These are phyloP conservation scores for Misopates orontium DNA, from an alignment of 257 asterid genomes.

Conservation along the genomic window DNA sequence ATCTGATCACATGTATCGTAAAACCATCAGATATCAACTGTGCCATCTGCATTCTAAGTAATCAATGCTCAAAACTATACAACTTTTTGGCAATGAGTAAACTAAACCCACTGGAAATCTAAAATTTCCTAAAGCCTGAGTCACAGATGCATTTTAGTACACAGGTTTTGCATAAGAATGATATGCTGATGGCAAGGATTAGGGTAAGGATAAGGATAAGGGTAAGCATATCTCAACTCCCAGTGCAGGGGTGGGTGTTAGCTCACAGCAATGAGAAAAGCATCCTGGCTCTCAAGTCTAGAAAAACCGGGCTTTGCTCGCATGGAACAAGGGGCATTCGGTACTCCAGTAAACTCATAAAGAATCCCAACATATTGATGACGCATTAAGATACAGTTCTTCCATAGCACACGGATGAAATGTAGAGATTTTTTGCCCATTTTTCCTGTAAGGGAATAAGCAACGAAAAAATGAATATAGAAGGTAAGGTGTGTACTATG, in stretches of 20 bases:
- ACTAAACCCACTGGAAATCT: constrained; percentile 18
- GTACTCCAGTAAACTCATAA: constrained; percentile 7
- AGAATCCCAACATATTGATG: constrained; percentile 21
- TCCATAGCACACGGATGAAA: constrained; percentile 46
- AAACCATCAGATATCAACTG: constrained; percentile 27
- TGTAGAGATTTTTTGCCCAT: constrained; percentile 44
- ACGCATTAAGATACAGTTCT: constrained; percentile 39
- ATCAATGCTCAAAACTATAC: constrained; percentile 29
- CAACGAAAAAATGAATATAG: background rate
- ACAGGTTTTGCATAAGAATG: constrained; percentile 26
- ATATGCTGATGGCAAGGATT: constrained; percentile 21
- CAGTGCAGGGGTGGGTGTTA: background rate
- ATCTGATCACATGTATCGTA: constrained; percentile 17
- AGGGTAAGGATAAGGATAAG: too few species aligned
- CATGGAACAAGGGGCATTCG: background rate
- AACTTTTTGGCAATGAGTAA: constrained; percentile 24
- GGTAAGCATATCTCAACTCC: constrained; percentile 30
- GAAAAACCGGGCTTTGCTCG: background rate
- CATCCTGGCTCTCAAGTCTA: constrained; percentile 11
- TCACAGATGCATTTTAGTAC: constrained; percentile 26
- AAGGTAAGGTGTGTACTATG: background rate
- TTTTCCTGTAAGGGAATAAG: constrained; percentile 39
- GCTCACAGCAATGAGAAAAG: constrained; percentile 22
- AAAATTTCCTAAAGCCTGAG: constrained; percentile 17
- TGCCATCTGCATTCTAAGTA: constrained; percentile 20